These are phyloP conservation scores for Quercus tomentella DNA, from an alignment of 331 rosid species.

Conservation along the genomic window DNA sequence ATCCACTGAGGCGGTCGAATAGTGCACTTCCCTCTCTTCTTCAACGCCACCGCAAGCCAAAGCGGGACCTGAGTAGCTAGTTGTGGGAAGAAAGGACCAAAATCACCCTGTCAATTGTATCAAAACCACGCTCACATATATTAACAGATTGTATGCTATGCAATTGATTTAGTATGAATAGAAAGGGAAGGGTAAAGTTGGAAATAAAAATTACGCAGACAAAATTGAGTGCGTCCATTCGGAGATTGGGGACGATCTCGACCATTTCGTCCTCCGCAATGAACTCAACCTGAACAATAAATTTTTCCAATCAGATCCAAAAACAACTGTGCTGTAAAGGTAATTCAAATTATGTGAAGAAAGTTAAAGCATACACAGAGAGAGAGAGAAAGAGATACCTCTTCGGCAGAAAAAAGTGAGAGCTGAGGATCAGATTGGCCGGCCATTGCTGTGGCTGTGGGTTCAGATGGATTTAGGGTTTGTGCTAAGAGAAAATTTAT, in stretches of 20 bases:
- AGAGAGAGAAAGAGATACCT: constrained; percentile 38
- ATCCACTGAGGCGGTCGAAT: constrained; percentile 82
- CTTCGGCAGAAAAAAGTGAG: constrained; percentile 69
- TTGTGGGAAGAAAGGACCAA: constrained; percentile 86
- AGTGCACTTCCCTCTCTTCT: constrained; percentile 88
- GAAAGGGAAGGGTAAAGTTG: background rate
- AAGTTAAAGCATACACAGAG: background rate
- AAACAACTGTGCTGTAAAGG: background rate
- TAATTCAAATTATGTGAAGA: background rate
- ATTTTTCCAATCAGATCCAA: background rate
- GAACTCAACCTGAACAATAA: constrained; percentile 64
- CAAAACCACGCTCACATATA: background rate
- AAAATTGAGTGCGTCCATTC: constrained; percentile 75
- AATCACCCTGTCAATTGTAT: constrained; percentile 69
- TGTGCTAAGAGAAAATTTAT: background rate
- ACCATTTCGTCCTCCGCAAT: constrained; percentile 80
- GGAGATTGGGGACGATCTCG: constrained; percentile 87
- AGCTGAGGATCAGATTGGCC: constrained; percentile 66
- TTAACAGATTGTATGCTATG: too few species aligned
- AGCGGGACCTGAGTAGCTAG: constrained; percentile 70
- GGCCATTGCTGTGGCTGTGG: constrained; percentile 45
- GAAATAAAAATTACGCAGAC: constrained; percentile 45
- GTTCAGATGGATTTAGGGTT: background rate
- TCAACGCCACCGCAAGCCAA: constrained; percentile 88
- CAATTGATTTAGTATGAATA: too few species aligned